Percentiles rank a stretch among this genome's conserved stretches.
phyloP scores from a whole-genome alignment of 2,329 filamentous ascomycete species.

The Cladosporium sp. region DNA sequence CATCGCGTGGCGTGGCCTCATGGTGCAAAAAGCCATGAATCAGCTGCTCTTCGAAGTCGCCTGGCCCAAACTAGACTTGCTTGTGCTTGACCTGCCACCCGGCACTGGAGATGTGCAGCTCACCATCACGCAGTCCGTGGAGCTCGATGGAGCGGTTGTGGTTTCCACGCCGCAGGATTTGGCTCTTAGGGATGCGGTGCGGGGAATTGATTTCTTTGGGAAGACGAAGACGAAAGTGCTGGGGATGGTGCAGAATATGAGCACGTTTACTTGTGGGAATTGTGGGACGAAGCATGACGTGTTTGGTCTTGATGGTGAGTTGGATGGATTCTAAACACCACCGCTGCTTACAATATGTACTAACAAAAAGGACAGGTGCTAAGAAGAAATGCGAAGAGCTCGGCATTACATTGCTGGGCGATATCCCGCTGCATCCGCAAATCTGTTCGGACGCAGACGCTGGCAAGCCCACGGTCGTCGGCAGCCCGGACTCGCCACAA shows the following conservation, averaged over 20 bases:
- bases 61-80: constrained; percentile 84
- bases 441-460: constrained; percentile 86
- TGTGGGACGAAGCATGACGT: constrained; percentile 39
- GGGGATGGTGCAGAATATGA: constrained; percentile 92
- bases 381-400: constrained; percentile 68
- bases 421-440: constrained; percentile 81
- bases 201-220: constrained; percentile 89
- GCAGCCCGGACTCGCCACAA: constrained; percentile 74
- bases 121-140: constrained; percentile 92
- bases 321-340: constrained; percentile 31
- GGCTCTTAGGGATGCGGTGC: constrained; percentile 85
- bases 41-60: constrained; percentile 94
- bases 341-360: constrained; percentile 17
- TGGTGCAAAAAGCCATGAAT: constrained; percentile 97
- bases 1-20: constrained; percentile 91
- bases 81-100: constrained; percentile 88
- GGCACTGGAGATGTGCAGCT: constrained; percentile 95
- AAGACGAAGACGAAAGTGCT: constrained; percentile 79
- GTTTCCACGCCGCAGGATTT: constrained; percentile 93
- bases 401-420: constrained; percentile 76
- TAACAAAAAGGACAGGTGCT: constrained; percentile 56
- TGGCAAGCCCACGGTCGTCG: constrained; percentile 86
- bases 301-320: constrained; percentile 38
- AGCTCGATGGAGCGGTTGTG: constrained; percentile 84
- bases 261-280: constrained; percentile 75